Conservation (phyloP, 495 filamentous ascomycete genomes). For the Rusavskia elegans region DNA sequence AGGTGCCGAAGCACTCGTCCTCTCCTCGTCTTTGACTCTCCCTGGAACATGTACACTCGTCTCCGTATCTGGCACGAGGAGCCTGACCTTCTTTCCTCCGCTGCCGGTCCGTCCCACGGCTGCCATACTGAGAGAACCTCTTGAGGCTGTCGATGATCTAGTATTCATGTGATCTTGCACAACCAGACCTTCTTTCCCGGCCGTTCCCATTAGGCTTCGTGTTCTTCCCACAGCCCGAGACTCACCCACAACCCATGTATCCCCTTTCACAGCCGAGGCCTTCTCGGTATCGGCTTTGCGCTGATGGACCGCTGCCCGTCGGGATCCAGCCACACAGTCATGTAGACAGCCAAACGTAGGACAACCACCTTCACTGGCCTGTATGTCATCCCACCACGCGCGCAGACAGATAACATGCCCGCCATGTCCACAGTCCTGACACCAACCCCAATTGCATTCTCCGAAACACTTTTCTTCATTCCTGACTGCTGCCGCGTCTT, state of each 20-base stretch:
- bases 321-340: conserved; percentile 50
- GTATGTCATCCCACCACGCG: conserved; percentile 43
- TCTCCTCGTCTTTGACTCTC: neutral
- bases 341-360: conserved; percentile 59
- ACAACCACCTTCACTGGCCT: conserved; percentile 52
- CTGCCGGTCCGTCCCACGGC: conserved; percentile 5
- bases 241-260: conserved; percentile 6
- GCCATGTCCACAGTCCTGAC: conserved; percentile 59
- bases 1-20: conserved; percentile 5
- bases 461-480: conserved; percentile 9
- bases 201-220: conserved; percentile 6
- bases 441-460: conserved; percentile 47
- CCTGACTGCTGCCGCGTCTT: conserved; percentile 7
- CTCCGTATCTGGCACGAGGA: neutral
- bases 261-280: conserved; percentile 4
- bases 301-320: conserved; percentile 29
- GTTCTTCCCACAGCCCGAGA: conserved; percentile 10
- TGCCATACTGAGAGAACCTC: conserved; percentile 1
- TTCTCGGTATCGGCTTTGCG: neutral
- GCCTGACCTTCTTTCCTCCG: conserved; percentile 14
- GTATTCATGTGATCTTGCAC: neutral
- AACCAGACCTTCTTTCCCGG: neutral
- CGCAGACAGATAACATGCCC: conserved; percentile 54
- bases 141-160: neutral
- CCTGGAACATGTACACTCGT: neutral